Evolutionary conservation across 148 eudicot species (phyloP).

Genomic region (Amaranthus cruentus): DNA sequence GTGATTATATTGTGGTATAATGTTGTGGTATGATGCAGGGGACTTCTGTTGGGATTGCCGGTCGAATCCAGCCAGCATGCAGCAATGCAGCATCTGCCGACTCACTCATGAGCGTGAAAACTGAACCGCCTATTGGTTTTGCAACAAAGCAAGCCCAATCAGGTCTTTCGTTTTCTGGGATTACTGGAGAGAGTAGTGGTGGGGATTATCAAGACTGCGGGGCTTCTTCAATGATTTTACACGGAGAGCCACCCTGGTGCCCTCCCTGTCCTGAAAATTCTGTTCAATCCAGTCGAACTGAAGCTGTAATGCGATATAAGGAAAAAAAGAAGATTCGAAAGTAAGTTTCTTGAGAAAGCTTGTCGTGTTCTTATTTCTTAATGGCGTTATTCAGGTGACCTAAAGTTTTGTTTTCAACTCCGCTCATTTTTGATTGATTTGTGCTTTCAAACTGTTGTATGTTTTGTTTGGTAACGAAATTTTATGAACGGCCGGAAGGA

Average conservation of each 20-base stretch:
- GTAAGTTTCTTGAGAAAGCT: slow-evolving; percentile 43
- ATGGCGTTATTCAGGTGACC: background rate
- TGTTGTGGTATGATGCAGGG: slow-evolving; percentile 27
- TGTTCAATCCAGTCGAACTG: slow-evolving; percentile 47
- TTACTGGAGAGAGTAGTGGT: slow-evolving; percentile 64
- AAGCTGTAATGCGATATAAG: slow-evolving; percentile 91
- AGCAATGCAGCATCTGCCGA: slow-evolving; percentile 58
- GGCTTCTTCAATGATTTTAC: slow-evolving; percentile 63
- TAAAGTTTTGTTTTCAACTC: background rate
- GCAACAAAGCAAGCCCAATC: slow-evolving; percentile 54
- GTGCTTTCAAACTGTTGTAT: background rate
- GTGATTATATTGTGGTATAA: slow-evolving; percentile 8
- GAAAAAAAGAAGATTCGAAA: slow-evolving; percentile 88
- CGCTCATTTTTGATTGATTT: background rate
- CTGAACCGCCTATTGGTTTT: slow-evolving; percentile 49
- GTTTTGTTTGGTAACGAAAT: background rate
- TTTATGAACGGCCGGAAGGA: background rate
- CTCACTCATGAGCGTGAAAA: slow-evolving; percentile 48
- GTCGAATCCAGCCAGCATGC: slow-evolving; percentile 39
- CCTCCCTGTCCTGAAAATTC: slow-evolving; percentile 54
- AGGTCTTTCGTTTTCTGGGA: slow-evolving; percentile 63
- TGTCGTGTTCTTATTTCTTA: background rate
- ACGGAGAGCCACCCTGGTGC: slow-evolving; percentile 86
- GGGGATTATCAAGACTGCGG: slow-evolving; percentile 92
- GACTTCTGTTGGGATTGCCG: slow-evolving; percentile 24